phyloP scores from a whole-genome alignment of 805 yeast genomes.

The Candida xyloterini region DNA sequence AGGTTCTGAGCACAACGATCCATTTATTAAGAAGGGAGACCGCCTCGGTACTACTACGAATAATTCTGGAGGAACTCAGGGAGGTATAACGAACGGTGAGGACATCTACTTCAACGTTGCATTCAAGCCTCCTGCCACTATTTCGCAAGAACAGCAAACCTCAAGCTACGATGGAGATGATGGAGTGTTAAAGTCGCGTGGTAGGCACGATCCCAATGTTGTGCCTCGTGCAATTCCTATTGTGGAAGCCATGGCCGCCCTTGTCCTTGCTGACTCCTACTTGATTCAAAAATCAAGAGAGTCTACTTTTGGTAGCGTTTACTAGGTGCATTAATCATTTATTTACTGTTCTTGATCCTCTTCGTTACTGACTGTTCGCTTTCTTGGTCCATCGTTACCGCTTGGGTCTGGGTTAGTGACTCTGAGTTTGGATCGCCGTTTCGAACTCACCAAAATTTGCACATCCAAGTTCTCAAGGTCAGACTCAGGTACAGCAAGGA shows the following conservation, averaged over 20 bases:
- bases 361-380: constrained; percentile 31
- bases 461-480: constrained; percentile 56
- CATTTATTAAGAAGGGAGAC: constrained; percentile 62
- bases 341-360: constrained; percentile 13
- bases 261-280: constrained; percentile 82
- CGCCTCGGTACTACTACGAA: constrained; percentile 83
- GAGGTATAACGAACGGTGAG: constrained; percentile 97
- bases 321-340: constrained; percentile 15
- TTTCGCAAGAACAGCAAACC: constrained; percentile 88
- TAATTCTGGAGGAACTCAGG: constrained; percentile 96
- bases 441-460: constrained; percentile 67
- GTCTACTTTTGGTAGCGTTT: constrained; percentile 38
- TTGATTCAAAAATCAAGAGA: constrained; percentile 86
- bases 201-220: constrained; percentile 98
- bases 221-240: constrained; percentile 98
- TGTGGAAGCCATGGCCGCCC: constrained; percentile 97
- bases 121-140: constrained; percentile 97
- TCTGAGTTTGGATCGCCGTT: constrained; percentile 55
- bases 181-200: constrained; percentile 91
- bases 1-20: constrained; percentile 93
- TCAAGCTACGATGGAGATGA: constrained; percentile 82
- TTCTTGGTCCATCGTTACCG: constrained; percentile 21
- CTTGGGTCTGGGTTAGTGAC: constrained; percentile 61
- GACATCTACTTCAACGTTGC: constrained; percentile 92
- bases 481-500: constrained; percentile 31